Base-by-base conservation (phyloP, 345 rosid species). In the Rhodamnia argentea region DNA sequence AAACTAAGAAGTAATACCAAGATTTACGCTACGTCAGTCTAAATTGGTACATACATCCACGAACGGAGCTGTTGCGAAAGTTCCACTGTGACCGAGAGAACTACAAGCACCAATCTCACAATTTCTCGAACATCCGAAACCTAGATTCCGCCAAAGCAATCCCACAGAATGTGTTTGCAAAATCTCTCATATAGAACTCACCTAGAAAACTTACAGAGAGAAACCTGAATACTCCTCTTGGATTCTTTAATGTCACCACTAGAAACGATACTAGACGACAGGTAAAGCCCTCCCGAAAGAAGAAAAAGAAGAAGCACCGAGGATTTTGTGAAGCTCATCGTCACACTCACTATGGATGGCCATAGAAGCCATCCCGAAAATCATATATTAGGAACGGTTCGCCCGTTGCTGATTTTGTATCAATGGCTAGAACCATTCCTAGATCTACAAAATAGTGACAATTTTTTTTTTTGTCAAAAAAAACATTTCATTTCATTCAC, bases 51-150 rank as follows among this genome's bases (percentile, higher is more conserved):
- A 6, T 62, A 14, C 0, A 3, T 62, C 32, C 22, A 60, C 0
- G 0, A 0, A 60, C 0, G 29, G 0, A 60, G 40, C 1, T 0
- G 10, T 13, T 6, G 40, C 10, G 20, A 27, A 62, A 27, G 75
- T 62, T 27, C 32, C 75, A 0, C 40, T 14, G 0, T 62, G 40
- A 27, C 27, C 2, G 0, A 0, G 8, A 29, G 37, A 32, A 62
- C 27, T 62, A 62, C 22, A 62, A 62, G 75, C 40, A 62, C 75
- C 40, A 62, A 62, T 62, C 75, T 27, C 10, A 27, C 75, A 62
- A 62, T 62, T 27, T 27, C 20, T 27, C 75, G 14, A 27, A 62
- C 14, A 27, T 62, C 16, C 11, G 3, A 62, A 27, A 9, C 40
- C 15, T 62, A 14, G 74, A 60, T 60, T 60, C 10, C 10, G 29